A percentile compares a stretch with the other conserved stretches of the same genome.
These are phyloP conservation scores for Saturnispora silvae DNA, from an alignment of 805 yeast species.

Conservation along the genomic window DNA sequence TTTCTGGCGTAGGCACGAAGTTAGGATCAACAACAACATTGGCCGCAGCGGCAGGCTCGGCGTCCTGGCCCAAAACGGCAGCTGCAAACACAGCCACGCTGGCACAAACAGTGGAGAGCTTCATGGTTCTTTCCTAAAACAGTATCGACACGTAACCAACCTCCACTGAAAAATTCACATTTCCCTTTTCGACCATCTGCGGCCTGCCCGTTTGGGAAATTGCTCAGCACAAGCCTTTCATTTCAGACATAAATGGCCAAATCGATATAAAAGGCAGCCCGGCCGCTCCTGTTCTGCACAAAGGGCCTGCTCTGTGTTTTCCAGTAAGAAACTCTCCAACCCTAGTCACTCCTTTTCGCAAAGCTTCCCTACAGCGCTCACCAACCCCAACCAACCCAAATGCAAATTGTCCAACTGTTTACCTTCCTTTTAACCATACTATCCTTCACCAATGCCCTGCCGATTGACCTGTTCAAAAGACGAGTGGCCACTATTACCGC, in stretches of 20 bases:
- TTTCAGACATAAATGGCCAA: neutral
- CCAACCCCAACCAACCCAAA: neutral
- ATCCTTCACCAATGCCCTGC: slow-evolving; percentile 3
- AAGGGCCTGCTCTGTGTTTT: too few relatives aligned
- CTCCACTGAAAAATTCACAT: too few relatives aligned
- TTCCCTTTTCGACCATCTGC: neutral
- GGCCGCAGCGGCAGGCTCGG: slow-evolving; percentile 12
- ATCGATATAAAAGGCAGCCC: neutral
- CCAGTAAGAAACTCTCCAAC: too few relatives aligned
- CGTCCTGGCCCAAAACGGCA: neutral
- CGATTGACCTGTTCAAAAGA: slow-evolving; percentile 17
- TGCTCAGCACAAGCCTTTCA: neutral
- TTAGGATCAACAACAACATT: slow-evolving; percentile 16
- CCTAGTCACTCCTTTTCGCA: too few relatives aligned
- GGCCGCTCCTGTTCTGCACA: too few relatives aligned
- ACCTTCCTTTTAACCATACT: slow-evolving; percentile 3
- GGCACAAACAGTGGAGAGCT: neutral
- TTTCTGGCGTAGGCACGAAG: slow-evolving; percentile 26
- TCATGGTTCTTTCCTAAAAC: slow-evolving; percentile 1
- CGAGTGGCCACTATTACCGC: slow-evolving; percentile 22
- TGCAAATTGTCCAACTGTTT: slow-evolving; percentile 4
- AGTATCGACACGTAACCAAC: too few relatives aligned
- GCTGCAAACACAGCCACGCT: neutral
- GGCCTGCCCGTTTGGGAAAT: slow-evolving; percentile 4
- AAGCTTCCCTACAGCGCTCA: neutral